Base-by-base conservation (phyloP, 2,329 filamentous ascomycete species). In the Aspergillus pseudoviridinutans region DNA sequence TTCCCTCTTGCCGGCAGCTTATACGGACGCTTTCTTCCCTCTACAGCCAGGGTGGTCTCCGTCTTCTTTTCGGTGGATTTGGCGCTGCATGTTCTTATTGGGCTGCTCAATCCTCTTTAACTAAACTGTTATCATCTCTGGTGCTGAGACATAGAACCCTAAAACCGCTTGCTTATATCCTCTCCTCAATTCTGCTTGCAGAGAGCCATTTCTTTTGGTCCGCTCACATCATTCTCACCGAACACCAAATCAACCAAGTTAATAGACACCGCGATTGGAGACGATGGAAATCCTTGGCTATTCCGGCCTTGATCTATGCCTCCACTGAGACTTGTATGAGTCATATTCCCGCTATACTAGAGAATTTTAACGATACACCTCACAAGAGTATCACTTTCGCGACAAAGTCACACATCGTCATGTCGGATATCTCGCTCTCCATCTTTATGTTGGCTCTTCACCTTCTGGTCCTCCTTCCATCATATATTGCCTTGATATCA, bases 141-240 rank as follows among this genome's bases (percentile, higher is more conserved):
- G n/a, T 42, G 20, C 24, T 46, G 3, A 10, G 5, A 25, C n/a
- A 46, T 12, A 2, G 3, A 24, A 6, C 6, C 42, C 35, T 22
- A 9, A 10, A 8, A 1, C 38, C 55, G 8, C 2, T 46, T 20
- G 46, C 51, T 1, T 27, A 38, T 38, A 35, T 54, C 20, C 1
- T 54, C 8, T 22, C 55, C 14, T 57, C 55, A 1, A 35, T 57
- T 38, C 46, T 53, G 10, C 55, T 57, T 22, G 51, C 55, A 12
- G 55, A 54, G 47, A 50, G 9, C 17, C 55, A 54, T 47, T 54
- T 54, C 14, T 28, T 44, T 46, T 53, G 55, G 51, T 35, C 51
- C 8, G 38, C 55, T 3, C 25, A 28, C 4, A 50, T 35, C 1
- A 38, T 57, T 2, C 51, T 57, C 8, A 35, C 32, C 1, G 35